Evolutionary conservation across 164 flowering plant species (phyloP).

Genomic region (Malania oleifera): DNA sequence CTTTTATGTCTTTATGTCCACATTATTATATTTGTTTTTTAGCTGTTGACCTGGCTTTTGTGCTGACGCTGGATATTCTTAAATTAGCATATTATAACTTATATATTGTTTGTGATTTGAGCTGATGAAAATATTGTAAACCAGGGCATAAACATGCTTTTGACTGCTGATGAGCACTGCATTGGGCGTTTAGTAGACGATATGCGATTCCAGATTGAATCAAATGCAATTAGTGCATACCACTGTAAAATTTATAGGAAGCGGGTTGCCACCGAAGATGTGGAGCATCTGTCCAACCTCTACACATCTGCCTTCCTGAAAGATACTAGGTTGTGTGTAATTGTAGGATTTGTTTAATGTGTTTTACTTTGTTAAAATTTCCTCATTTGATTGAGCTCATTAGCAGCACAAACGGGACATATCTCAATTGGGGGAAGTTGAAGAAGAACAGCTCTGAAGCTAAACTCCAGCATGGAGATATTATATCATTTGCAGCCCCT

Average conservation of each 20-base stretch:
- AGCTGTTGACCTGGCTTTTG: neutral
- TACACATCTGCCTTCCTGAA: constrained; percentile 44
- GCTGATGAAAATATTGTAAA: constrained; percentile 17
- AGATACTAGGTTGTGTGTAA: constrained; percentile 66
- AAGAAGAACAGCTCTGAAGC: constrained; percentile 50
- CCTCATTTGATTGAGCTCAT: constrained; percentile 12
- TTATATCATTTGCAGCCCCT: constrained; percentile 70
- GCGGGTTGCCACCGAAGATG: constrained; percentile 27
- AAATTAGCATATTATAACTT: neutral
- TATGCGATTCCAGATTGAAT: constrained; percentile 53
- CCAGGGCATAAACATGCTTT: constrained; percentile 76
- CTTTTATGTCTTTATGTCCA: neutral
- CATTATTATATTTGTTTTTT: neutral
- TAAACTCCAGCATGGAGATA: constrained; percentile 73
- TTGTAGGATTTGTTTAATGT: neutral
- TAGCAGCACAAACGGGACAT: constrained; percentile 95
- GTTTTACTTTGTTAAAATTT: neutral
- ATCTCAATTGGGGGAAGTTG: constrained; percentile 71
- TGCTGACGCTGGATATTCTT: neutral
- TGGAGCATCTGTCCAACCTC: constrained; percentile 21
- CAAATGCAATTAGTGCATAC: constrained; percentile 59
- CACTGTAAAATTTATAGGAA: constrained; percentile 77
- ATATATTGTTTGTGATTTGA: neutral
- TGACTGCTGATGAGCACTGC: constrained; percentile 63
- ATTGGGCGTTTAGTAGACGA: constrained; percentile 71